Base-by-base conservation (phyloP, 306 rosid genomes). In the Acmispon strigosus region DNA sequence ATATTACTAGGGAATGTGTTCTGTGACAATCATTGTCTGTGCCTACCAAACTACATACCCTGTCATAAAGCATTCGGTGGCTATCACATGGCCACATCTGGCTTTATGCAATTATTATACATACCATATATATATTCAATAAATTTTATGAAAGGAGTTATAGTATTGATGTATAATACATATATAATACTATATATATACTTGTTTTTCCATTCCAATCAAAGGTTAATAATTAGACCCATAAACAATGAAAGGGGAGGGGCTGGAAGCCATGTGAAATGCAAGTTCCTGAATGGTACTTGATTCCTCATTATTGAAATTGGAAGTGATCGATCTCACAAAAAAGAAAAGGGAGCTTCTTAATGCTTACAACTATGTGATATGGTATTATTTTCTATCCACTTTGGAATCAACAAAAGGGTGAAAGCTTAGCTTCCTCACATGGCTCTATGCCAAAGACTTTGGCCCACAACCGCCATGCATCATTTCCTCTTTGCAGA, bases 221-320 rank as follows among this genome's bases (percentile, higher is more conserved):
- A 79, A 57, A 71, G 71, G 62, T 48, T 76, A 69, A 88, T 87
- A 79, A 84, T 90, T 82, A 75, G 78, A 65, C 53, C 54, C 74
- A 82, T 68, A 60, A 67, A 74, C 59, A 77, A 78, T 72, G 72
- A 74, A 19, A 56, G 16, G 13, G 68, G 36, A 76, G 51, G 80
- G 81, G 88, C 84, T 81, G 94, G 94, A 87, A 60, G 85, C 76
- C 96, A 87, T 79, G 94, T 90, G 96, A 83, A 78, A 69, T 65
- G 77, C 69, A 77, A 67, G 56, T 77, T 77, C 82, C 53, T 63
- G 1, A 77, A 78, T 63, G 32, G 74, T 48, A 42, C 75, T 64
- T 70, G 72, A 73, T 62, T 62, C 66, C 50, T 72, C 75, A 81
- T 84, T 65, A 84, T 84, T 83, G n/a, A n/a, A n/a, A n/a, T n/a